Evolutionary conservation across 1,284 basidiomycete genomes (phyloP), one percentile per base, ranked within the genome.

Genomic region (Porodaedalea pini): DNA sequence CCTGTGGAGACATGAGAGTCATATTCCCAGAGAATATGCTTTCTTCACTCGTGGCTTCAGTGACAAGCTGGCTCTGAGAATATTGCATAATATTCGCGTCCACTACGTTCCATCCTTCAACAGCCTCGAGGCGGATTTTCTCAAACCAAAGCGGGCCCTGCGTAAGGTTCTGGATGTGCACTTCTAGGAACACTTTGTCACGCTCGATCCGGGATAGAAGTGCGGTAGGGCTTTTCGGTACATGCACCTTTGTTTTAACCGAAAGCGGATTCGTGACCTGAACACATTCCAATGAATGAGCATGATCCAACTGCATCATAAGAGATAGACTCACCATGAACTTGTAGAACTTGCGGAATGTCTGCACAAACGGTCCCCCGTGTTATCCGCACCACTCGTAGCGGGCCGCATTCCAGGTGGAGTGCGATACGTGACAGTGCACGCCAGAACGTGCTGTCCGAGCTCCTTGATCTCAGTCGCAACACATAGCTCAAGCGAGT

Each of bases 161-260:
- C 0, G 90, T 91, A 54, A 88, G 73, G 64, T 95, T 95, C 68
- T 94, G 92, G 31, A 94, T 85, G 65, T 94, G 88, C 0, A 94
- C 82, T 69, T 95, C 92, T 17, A 94, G 81, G 67, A 92, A 93
- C 21, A 93, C 78, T 61, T 91, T 90, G 50, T 89, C 84, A 41
- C 90, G 78, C 64, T 90, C 85, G 2, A 66, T 50, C 2, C 77
- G 71, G 5, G 81, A 79, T 11, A 92, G 73, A 3, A 83, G 62
- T 0, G 90, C 86, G 23, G 86, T 82, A 1, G 91, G 86, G 0
- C 89, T 86, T 47, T 79, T 82, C 0, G 88, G 80, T 0, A 75
- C 68, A 67, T 94, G 88, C 0, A 94, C 90, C 70, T 93, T 92
- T 8, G 92, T 94, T 72, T 94, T 94, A 61, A 94, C 92, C 0